Conservation (phyloP, 139 green algal genomes). For the Chlamydomonas schloesseri region DNA sequence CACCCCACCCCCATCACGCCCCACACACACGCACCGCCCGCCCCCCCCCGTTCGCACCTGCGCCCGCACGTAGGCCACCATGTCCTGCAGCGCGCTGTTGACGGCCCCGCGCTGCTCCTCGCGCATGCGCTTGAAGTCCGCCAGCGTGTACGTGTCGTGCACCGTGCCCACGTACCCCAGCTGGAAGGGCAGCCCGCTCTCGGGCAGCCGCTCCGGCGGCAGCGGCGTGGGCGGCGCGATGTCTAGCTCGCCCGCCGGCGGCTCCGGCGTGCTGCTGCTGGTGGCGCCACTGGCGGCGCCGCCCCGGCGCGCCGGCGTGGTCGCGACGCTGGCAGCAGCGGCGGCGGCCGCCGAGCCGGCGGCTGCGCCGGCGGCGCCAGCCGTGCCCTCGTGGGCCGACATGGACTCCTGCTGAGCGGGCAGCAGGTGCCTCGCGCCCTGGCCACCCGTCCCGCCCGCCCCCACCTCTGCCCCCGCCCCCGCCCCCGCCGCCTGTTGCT, state of each 20-base stretch:
- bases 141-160: constrained; percentile 36
- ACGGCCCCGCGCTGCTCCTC: constrained; percentile 31
- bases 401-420: no score
- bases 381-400: neutral
- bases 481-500: neutral
- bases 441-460: no score
- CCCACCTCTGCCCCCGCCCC: no score
- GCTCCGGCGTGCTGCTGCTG: neutral
- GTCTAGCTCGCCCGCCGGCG: neutral
- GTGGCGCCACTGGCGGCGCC: neutral
- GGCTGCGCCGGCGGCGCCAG: neutral
- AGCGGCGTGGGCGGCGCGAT: constrained; percentile 16
- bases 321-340: neutral
- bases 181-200: constrained; percentile 52
- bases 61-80: constrained; percentile 35
- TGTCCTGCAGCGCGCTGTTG: constrained; percentile 36
- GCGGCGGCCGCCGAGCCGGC: neutral
- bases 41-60: no score
- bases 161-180: constrained; percentile 37
- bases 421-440: no score
- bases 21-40: no score
- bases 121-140: constrained; percentile 47
- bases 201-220: constrained; percentile 31
- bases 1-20: no score
- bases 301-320: neutral